Base-by-base conservation (phyloP, 192 early-diverging fungal species). In the Backusella mclennaniae region DNA sequence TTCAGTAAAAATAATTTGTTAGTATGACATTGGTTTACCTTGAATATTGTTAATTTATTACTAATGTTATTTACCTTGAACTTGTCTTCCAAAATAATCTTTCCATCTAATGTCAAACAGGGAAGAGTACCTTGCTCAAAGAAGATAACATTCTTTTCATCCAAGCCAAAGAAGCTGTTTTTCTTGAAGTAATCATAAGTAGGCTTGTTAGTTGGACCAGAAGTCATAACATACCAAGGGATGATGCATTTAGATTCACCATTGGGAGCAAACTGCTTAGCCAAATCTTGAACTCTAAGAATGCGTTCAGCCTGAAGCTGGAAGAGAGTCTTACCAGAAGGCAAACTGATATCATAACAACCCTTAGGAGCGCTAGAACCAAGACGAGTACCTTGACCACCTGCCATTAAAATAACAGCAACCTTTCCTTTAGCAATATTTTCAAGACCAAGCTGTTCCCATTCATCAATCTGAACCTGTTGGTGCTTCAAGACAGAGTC, bases 201-300 rank as follows among this genome's bases (percentile, higher is more conserved):
- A 17, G 94, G 90, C 0, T 75, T 83, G 67, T 92, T 87, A 26
- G 98, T 99, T 12, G 98, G 98, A 12, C 94, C 97, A 49, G 95
- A 96, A 53, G 96, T 97, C 98, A 99, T 99, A 77, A 99, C 90
- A 83, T 97, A 97, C 97, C 97, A 99, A 6, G 97, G 96, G 69
- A 99, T 96, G n/a, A 77, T 56, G 29, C 42, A 42, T 9, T 39
- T n/a, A 35, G 23, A 35, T n/a, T 77, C 68, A 19, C 36, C 41
- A 6, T 74, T 74, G 15, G 29, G 26, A 14, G 36, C 8, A 29
- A 71, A 79, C n/a, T 74, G 67, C 41, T 68, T 72, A 12, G 82
- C 80, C n/a, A 97, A 74, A 69, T 90, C 87, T 84, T 98, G 94
- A 63, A 97, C 82, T 35, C 90, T 85, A 33, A 89, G 84, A 84